phyloP scores from a whole-genome alignment of 1,284 basidiomycete species.

The Caloboletus firmus region DNA sequence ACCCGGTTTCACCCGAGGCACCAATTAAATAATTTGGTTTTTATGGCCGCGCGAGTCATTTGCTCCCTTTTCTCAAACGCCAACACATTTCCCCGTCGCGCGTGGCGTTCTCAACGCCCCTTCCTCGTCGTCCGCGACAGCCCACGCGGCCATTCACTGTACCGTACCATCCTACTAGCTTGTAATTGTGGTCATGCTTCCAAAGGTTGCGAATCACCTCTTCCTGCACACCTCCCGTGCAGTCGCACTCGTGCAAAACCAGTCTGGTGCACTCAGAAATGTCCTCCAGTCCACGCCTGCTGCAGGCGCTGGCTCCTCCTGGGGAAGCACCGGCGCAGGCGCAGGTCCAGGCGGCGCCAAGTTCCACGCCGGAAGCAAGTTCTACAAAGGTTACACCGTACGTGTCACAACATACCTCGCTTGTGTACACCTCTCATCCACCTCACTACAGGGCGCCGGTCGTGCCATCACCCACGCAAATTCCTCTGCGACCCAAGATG shows the following conservation, averaged over 20 bases:
- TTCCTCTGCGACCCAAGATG: slow-evolving; percentile 52
- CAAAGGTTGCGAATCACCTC: slow-evolving; percentile 75
- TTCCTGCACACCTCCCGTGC: slow-evolving; percentile 73
- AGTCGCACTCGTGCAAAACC: slow-evolving; percentile 69
- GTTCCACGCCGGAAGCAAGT: slow-evolving; percentile 65
- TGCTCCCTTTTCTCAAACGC: neutral
- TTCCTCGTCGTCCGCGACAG: slow-evolving; percentile 1
- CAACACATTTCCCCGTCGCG: neutral
- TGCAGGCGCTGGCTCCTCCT: slow-evolving; percentile 54
- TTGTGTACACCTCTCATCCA: slow-evolving; percentile 7
- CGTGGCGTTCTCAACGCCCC: neutral
- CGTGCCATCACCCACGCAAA: slow-evolving; percentile 72
- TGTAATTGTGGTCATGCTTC: slow-evolving; percentile 55
- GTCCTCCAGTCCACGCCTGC: slow-evolving; percentile 55
- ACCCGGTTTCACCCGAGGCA: slow-evolving; percentile 24
- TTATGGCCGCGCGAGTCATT: slow-evolving; percentile 6
- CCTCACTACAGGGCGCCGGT: slow-evolving; percentile 50
- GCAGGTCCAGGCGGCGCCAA: slow-evolving; percentile 65
- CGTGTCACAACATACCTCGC: slow-evolving; percentile 17
- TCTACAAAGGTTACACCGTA: slow-evolving; percentile 61
- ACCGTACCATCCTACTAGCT: neutral
- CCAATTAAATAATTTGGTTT: slow-evolving; percentile 18
- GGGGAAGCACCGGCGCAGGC: slow-evolving; percentile 56
- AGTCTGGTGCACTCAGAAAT: slow-evolving; percentile 66
- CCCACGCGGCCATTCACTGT: neutral